These are phyloP conservation scores for Aureobasidium sp. DNA, from an alignment of 2,329 filamentous ascomycete genomes.

Conservation along the genomic window DNA sequence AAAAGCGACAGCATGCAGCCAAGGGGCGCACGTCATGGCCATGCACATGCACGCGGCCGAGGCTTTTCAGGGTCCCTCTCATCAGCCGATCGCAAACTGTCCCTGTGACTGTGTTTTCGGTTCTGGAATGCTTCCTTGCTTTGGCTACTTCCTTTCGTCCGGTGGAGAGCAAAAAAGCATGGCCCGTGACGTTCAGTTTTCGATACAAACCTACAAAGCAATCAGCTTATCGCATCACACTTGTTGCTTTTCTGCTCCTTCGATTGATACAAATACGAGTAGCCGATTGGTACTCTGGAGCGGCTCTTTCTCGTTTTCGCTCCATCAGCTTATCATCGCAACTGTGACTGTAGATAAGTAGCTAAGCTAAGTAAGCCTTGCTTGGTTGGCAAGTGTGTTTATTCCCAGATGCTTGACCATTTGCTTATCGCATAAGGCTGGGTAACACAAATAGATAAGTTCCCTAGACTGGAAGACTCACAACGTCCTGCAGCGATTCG, in stretches of 20 bases:
- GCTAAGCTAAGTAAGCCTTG: slow-evolving; percentile 2
- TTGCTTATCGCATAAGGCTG: background rate
- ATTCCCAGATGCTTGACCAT: background rate
- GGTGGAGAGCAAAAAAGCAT: background rate
- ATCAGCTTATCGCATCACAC: background rate
- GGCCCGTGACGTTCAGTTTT: background rate
- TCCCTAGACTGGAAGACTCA: background rate
- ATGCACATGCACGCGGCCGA: background rate
- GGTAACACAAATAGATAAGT: background rate
- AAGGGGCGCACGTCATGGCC: background rate
- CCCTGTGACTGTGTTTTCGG: background rate
- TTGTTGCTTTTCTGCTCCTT: background rate
- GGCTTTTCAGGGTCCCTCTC: background rate
- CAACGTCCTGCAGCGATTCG: background rate
- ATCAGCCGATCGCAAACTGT: background rate
- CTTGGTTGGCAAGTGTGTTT: background rate
- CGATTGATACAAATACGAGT: too few species aligned
- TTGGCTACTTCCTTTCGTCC: background rate
- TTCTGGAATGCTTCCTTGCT: background rate
- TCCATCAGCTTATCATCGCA: background rate
- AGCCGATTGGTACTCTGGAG: background rate
- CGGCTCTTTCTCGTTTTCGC: background rate
- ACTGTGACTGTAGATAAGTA: background rate
- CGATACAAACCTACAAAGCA: background rate
- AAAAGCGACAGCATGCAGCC: background rate